phyloP scores from a whole-genome alignment of 768 basidiomycete genomes.

The Sporobolomyces pararoseus region DNA sequence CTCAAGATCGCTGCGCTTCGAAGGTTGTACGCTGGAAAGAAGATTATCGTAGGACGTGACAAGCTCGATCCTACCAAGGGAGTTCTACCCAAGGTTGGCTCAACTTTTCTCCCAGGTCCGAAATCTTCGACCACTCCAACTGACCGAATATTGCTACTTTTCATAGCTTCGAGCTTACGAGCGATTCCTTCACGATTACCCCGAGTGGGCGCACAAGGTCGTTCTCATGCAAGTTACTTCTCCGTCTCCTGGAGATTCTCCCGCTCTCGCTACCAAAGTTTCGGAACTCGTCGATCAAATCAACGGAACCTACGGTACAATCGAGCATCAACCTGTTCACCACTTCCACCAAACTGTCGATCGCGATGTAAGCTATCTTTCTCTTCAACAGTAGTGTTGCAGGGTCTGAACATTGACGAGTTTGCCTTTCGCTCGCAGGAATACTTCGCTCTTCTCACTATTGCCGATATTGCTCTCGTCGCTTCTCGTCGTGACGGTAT shows the following conservation, averaged over 20 bases:
- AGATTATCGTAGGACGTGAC: constrained; percentile 95
- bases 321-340: constrained; percentile 95
- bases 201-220: constrained; percentile 67
- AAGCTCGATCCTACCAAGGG: constrained; percentile 99
- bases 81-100: constrained; percentile 81
- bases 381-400: no score
- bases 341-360: constrained; percentile 98
- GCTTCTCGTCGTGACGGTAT: constrained; percentile 95
- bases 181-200: constrained; percentile 86
- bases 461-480: constrained; percentile 90
- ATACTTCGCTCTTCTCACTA: constrained; percentile 89
- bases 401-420: background rate
- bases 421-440: constrained; percentile 61
- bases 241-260: constrained; percentile 83
- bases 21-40: constrained; percentile 86
- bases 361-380: constrained; percentile 39
- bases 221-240: constrained; percentile 78
- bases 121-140: no score
- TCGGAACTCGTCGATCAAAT: constrained; percentile 91
- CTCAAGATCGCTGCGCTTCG: constrained; percentile 86
- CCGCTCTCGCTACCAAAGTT: constrained; percentile 87
- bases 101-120: background rate
- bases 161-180: constrained; percentile 84
- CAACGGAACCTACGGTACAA: constrained; percentile 83
- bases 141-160: no score